These are phyloP conservation scores for Clonostachys sp. DNA, from an alignment of 2,329 filamentous ascomycete species.

Conservation along the genomic window DNA sequence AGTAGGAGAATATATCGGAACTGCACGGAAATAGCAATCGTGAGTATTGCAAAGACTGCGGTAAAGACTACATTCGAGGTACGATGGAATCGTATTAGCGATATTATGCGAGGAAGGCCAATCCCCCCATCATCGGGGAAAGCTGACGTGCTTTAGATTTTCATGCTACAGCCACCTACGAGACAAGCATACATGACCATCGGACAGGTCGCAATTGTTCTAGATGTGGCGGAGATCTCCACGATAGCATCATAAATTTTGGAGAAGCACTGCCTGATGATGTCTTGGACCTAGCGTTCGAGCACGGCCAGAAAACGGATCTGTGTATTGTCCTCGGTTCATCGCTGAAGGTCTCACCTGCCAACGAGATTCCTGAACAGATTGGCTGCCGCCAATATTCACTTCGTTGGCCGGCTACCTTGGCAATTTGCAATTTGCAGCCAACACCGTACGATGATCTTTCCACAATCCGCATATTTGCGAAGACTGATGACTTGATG, in stretches of 20 bases:
- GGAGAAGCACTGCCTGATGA: slow-evolving; percentile 26
- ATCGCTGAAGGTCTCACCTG: slow-evolving; percentile 35
- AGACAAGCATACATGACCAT: slow-evolving; percentile 35
- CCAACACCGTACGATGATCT: slow-evolving; percentile 31
- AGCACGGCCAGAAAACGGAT: slow-evolving; percentile 33
- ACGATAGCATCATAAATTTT: slow-evolving; percentile 41
- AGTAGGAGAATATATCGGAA: slow-evolving; percentile 29
- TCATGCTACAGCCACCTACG: slow-evolving; percentile 34
- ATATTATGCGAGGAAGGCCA: too few relatives aligned
- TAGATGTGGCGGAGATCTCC: slow-evolving; percentile 26
- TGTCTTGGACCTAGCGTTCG: slow-evolving; percentile 20
- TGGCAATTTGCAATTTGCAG: slow-evolving; percentile 43
- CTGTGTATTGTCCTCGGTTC: slow-evolving; percentile 40
- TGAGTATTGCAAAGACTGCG: slow-evolving; percentile 36
- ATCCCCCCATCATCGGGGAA: too few relatives aligned
- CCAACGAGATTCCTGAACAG: slow-evolving; percentile 30
- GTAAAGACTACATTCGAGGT: slow-evolving; percentile 37
- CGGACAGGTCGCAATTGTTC: slow-evolving; percentile 39
- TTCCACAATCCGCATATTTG: slow-evolving; percentile 22
- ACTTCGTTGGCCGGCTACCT: slow-evolving; percentile 11
- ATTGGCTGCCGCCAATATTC: slow-evolving; percentile 16
- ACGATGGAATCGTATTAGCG: too few relatives aligned
- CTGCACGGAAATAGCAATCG: slow-evolving; percentile 42
- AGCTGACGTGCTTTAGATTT: slow-evolving; percentile 20
- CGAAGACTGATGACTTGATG: slow-evolving; percentile 32